Evolutionary conservation across 495 filamentous ascomycete genomes (phyloP).

Genomic region (Diplogelasinospora grovesii): DNA sequence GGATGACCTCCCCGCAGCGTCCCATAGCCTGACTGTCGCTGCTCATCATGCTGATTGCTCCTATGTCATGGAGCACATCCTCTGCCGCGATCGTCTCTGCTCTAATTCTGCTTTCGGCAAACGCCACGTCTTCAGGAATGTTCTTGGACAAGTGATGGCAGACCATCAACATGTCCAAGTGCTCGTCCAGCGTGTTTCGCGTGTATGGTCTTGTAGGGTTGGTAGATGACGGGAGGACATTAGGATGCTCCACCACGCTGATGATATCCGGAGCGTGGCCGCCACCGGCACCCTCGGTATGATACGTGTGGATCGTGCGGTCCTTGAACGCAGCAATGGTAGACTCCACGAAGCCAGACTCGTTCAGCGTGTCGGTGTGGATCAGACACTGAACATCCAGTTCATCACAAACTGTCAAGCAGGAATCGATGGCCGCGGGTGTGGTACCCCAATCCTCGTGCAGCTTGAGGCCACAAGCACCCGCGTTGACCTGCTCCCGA

Average conservation of each 20-base stretch:
- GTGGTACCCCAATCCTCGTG: constrained; percentile 98
- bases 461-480: constrained; percentile 85
- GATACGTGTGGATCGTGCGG: constrained; percentile 95
- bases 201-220: constrained; percentile 95
- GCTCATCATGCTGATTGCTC: constrained; percentile 97
- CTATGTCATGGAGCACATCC: constrained; percentile 92
- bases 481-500: constrained; percentile 74
- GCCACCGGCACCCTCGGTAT: constrained; percentile 94
- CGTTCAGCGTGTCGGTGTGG: constrained; percentile 96
- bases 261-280: constrained; percentile 98
- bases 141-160: constrained; percentile 91
- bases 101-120: constrained; percentile 91
- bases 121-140: constrained; percentile 93
- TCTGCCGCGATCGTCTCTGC: constrained; percentile 96
- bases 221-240: constrained; percentile 86
- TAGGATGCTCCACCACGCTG: constrained; percentile 80
- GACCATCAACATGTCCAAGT: constrained; percentile 98
- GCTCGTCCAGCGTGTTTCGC: constrained; percentile 88
- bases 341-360: constrained; percentile 93
- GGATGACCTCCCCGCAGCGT: constrained; percentile 88
- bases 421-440: constrained; percentile 87
- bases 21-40: constrained; percentile 98
- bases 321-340: constrained; percentile 82
- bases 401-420: constrained; percentile 81
- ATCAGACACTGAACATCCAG: constrained; percentile 92